These are phyloP conservation scores for Erodium chrysanthum DNA, from an alignment of 441 rosid genomes.

Conservation along the genomic window DNA sequence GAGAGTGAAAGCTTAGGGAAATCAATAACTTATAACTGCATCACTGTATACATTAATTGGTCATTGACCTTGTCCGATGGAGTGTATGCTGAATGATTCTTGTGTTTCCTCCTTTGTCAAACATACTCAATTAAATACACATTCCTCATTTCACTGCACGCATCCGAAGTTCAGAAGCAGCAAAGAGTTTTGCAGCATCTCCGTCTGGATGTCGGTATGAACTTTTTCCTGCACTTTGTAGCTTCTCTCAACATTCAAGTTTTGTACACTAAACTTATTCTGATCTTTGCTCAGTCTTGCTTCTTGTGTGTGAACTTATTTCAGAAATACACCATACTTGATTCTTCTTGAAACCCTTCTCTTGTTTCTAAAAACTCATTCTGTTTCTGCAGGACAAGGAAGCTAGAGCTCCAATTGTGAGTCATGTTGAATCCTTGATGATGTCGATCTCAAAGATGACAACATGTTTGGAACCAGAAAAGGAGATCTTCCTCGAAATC, in stretches of 20 bases:
- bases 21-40: neutral
- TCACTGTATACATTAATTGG: neutral
- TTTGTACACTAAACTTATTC: neutral
- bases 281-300: neutral
- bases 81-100: neutral
- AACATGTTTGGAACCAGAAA: constrained; percentile 28
- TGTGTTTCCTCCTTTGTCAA: neutral
- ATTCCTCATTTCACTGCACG: neutral
- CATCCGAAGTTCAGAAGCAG: neutral
- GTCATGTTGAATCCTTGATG: constrained; percentile 34
- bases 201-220: constrained; percentile 47
- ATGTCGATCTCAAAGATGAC: constrained; percentile 43
- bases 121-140: too few relatives aligned
- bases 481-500: constrained; percentile 35
- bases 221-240: constrained; percentile 3
- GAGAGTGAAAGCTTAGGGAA: neutral
- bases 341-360: too few relatives aligned
- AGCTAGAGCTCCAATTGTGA: constrained; percentile 24
- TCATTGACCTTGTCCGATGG: constrained; percentile 2
- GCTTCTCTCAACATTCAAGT: too few relatives aligned
- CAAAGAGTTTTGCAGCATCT: constrained; percentile 18
- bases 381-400: constrained; percentile 30
- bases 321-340: neutral
- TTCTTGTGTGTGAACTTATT: neutral
- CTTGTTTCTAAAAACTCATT: neutral